Conservation (phyloP, 306 rosid species). For the Lathyrus tuberosus region DNA sequence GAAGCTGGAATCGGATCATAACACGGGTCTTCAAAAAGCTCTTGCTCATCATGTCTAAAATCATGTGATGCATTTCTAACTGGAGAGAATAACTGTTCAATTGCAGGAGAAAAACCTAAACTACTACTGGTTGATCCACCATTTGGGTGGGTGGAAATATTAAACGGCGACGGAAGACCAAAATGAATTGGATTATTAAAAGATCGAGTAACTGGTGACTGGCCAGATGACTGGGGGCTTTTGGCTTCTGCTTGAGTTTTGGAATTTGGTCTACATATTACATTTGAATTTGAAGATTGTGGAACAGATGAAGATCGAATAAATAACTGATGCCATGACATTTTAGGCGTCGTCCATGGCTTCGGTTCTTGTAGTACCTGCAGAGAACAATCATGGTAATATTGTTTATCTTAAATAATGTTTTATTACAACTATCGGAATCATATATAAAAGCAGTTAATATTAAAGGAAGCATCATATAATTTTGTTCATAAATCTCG, state of each 20-base stretch:
- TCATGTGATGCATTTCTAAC: constrained; percentile 61
- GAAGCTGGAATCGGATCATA: constrained; percentile 86
- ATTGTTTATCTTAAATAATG: constrained; percentile 35
- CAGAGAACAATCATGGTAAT: constrained; percentile 49
- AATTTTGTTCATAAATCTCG: constrained; percentile 14
- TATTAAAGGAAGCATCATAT: constrained; percentile 26
- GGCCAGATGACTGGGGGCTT: constrained; percentile 62
- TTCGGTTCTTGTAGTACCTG: constrained; percentile 75
- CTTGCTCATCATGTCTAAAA: constrained; percentile 73
- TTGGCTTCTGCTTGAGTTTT: constrained; percentile 64
- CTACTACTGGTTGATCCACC: constrained; percentile 58
- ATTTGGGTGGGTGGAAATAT: constrained; percentile 59
- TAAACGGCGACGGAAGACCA: constrained; percentile 90
- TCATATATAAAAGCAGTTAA: constrained; percentile 19
- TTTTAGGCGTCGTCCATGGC: constrained; percentile 72
- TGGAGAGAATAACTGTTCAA: constrained; percentile 72
- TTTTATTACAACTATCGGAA: constrained; percentile 4
- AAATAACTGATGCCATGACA: constrained; percentile 96
- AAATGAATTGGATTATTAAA: constrained; percentile 84
- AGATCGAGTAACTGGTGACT: constrained; percentile 59
- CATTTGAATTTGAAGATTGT: constrained; percentile 65
- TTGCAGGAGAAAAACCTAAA: constrained; percentile 84
- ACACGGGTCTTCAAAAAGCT: constrained; percentile 95
- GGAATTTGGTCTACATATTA: constrained; percentile 83
- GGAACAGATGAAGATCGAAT: constrained; percentile 73